These are phyloP conservation scores for Xylaria palmicola DNA, from an alignment of 495 filamentous ascomycete species.

Conservation along the genomic window DNA sequence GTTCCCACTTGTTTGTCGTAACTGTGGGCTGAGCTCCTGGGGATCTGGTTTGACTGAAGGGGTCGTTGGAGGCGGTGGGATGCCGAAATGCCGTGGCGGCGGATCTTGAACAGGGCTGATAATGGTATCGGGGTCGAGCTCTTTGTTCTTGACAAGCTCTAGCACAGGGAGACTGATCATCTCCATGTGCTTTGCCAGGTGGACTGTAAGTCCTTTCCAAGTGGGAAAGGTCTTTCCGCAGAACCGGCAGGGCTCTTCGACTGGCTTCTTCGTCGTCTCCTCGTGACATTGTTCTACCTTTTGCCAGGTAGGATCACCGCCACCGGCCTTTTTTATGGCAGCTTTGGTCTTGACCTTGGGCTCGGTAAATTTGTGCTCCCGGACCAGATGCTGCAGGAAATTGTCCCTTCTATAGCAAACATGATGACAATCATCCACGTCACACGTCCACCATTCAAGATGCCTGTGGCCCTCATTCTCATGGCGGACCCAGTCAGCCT, in stretches of 20 bases:
- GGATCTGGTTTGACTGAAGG: slow-evolving; percentile 37
- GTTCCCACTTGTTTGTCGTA: slow-evolving; percentile 4
- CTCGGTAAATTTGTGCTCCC: slow-evolving; percentile 87
- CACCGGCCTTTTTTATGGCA: slow-evolving; percentile 53
- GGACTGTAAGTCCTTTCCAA: slow-evolving; percentile 94
- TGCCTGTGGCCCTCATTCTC: slow-evolving; percentile 93
- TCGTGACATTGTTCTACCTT: slow-evolving; percentile 79
- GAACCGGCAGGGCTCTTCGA: slow-evolving; percentile 87
- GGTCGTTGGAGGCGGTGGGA: slow-evolving; percentile 28
- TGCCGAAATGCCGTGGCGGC: slow-evolving; percentile 36
- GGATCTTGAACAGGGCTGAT: slow-evolving; percentile 63
- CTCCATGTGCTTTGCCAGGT: slow-evolving; percentile 97
- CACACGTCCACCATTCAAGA: slow-evolving; percentile 90
- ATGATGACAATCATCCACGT: slow-evolving; percentile 76
- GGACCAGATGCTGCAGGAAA: slow-evolving; percentile 91
- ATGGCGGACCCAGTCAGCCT: slow-evolving; percentile 96
- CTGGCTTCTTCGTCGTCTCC: slow-evolving; percentile 62
- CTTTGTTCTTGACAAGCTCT: slow-evolving; percentile 62
- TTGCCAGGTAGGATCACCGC: slow-evolving; percentile 64
- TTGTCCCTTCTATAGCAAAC: slow-evolving; percentile 91
- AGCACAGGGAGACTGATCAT: slow-evolving; percentile 85
- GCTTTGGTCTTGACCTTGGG: slow-evolving; percentile 65
- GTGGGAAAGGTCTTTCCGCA: slow-evolving; percentile 78
- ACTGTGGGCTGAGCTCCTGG: slow-evolving; percentile 18
- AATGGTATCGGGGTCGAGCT: slow-evolving; percentile 58